Evolutionary conservation across 2,329 filamentous ascomycete genomes (phyloP).

Genomic region (Teratosphaeria nubilosa): DNA sequence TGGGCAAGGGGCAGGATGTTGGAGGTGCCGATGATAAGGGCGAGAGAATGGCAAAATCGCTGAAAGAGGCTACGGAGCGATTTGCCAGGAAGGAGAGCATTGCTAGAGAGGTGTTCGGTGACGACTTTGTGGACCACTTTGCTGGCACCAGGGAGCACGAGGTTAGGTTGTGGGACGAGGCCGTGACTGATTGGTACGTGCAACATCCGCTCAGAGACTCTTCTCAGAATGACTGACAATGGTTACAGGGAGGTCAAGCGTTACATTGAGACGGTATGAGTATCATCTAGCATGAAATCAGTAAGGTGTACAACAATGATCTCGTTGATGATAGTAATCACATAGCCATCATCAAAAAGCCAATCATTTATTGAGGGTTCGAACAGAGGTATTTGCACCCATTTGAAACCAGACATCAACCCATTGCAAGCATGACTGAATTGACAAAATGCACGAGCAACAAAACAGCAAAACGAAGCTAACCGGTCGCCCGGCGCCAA

Average conservation of each 20-base stretch:
- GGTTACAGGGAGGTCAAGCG: slow-evolving; percentile 26
- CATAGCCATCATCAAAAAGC: background rate
- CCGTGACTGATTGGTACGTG: slow-evolving; percentile 89
- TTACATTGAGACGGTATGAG: slow-evolving; percentile 30
- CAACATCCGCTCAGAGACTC: background rate
- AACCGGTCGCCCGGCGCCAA: background rate
- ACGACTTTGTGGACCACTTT: slow-evolving; percentile 93
- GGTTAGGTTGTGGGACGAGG: slow-evolving; percentile 82
- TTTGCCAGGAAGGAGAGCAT: slow-evolving; percentile 73
- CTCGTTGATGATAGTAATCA: background rate
- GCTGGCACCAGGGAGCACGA: slow-evolving; percentile 89
- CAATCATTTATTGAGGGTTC: background rate
- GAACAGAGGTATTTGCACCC: background rate
- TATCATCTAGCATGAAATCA: background rate
- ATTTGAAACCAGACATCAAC: background rate
- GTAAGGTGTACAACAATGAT: background rate
- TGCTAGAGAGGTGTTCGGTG: slow-evolving; percentile 86
- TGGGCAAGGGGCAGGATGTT: slow-evolving; percentile 76
- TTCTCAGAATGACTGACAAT: background rate
- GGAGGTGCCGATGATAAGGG: slow-evolving; percentile 63
- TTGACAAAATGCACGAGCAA: too few relatives aligned
- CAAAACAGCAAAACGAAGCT: background rate
- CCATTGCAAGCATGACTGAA: background rate
- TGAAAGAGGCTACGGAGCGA: slow-evolving; percentile 71
- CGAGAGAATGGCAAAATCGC: slow-evolving; percentile 66